phyloP scores from a whole-genome alignment of 352 stramenopile genomes.

The Pythium sukuiense region DNA sequence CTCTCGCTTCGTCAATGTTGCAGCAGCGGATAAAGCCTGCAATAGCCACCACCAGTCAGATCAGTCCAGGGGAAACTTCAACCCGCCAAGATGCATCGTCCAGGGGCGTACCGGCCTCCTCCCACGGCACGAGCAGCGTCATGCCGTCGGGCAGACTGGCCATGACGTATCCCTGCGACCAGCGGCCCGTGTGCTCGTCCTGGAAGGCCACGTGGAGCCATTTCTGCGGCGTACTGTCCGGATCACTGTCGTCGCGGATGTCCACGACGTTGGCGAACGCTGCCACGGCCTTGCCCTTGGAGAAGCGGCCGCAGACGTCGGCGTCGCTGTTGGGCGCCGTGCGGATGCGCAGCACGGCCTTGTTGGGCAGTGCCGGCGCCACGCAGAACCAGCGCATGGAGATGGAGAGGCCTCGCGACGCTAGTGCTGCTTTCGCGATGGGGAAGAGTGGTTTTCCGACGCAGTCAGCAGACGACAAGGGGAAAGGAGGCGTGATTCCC shows the following conservation, averaged over 20 bases:
- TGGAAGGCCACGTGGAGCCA: slow-evolving; percentile 60
- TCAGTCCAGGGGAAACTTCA: slow-evolving; percentile 2
- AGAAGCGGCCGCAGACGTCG: slow-evolving; percentile 38
- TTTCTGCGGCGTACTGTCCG: slow-evolving; percentile 18
- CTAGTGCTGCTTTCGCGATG: slow-evolving; percentile 5
- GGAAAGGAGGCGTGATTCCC: slow-evolving; percentile 2
- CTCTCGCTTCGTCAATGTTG: slow-evolving; percentile 33
- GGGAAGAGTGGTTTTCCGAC: neutral
- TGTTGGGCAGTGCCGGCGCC: slow-evolving; percentile 47
- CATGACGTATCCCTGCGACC: slow-evolving; percentile 55
- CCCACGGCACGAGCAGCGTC: slow-evolving; percentile 50
- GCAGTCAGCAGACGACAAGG: neutral
- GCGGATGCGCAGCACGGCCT: slow-evolving; percentile 68
- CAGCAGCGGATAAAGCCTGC: slow-evolving; percentile 49
- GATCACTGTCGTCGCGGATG: slow-evolving; percentile 18
- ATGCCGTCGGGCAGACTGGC: slow-evolving; percentile 42
- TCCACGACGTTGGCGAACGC: slow-evolving; percentile 40
- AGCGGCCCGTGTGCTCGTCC: slow-evolving; percentile 32
- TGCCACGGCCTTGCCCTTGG: slow-evolving; percentile 50
- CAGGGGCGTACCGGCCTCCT: slow-evolving; percentile 31
- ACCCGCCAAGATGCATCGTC: neutral
- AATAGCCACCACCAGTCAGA: neutral
- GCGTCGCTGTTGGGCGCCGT: slow-evolving; percentile 47
- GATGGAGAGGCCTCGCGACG: neutral
- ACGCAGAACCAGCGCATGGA: slow-evolving; percentile 77